Conservation (phyloP, 2,329 filamentous ascomycete genomes). For the Fusarium oligoseptatum region DNA sequence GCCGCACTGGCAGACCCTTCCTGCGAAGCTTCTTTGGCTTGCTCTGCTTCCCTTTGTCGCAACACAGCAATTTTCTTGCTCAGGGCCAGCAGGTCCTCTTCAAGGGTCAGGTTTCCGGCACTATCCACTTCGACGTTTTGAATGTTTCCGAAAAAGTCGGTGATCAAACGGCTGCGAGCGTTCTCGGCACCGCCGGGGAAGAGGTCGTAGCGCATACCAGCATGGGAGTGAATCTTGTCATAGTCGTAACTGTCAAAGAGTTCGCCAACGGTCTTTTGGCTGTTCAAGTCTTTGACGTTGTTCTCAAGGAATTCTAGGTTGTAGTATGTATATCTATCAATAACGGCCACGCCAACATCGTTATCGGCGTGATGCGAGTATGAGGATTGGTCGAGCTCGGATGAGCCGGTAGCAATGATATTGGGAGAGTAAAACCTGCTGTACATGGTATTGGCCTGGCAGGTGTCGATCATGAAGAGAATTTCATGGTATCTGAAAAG, state of each 20-base stretch:
- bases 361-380: constrained; percentile 99
- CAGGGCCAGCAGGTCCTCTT: constrained; percentile 83
- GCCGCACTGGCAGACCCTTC: constrained; percentile 46
- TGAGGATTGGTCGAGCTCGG: constrained; percentile 93
- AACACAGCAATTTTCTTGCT: constrained; percentile 74
- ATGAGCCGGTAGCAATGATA: constrained; percentile 97
- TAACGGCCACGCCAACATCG: constrained; percentile 97
- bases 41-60: constrained; percentile 62
- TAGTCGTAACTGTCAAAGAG: constrained; percentile 97
- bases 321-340: constrained; percentile 98
- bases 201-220: constrained; percentile 94
- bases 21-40: constrained; percentile 49
- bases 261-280: constrained; percentile 91
- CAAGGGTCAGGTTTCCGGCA: constrained; percentile 68
- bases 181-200: constrained; percentile 86
- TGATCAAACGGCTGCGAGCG: constrained; percentile 84
- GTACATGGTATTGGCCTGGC: constrained; percentile 99
- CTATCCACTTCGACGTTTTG: constrained; percentile 94
- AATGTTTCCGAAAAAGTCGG: constrained; percentile 98
- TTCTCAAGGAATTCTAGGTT: constrained; percentile 96
- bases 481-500: constrained; percentile 86
- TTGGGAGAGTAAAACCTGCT: constrained; percentile 98
- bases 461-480: constrained; percentile 99
- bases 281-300: constrained; percentile 86
- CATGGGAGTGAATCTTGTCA: constrained; percentile 92